A percentile compares a stretch with the other conserved stretches of the same genome.
These are phyloP conservation scores for Rhodosporidiobolus odoratus DNA, from an alignment of 768 basidiomycete species.

Conservation along the genomic window DNA sequence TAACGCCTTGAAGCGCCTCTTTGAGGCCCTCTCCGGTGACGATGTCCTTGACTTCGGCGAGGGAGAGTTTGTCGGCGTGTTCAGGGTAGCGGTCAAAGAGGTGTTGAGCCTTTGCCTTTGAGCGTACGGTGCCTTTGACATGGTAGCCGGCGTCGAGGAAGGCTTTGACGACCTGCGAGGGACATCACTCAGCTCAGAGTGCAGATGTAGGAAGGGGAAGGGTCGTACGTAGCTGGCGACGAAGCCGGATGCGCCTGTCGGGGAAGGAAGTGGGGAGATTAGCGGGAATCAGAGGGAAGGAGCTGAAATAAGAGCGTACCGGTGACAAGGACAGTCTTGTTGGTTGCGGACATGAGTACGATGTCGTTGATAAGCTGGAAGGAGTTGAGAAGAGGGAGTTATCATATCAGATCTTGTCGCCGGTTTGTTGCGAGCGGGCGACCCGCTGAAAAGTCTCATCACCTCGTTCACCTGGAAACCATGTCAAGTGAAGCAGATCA, in stretches of 20 bases:
- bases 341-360: too few species aligned
- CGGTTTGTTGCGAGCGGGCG: not conserved
- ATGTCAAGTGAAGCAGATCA: not conserved
- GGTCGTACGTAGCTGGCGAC: slow-evolving; percentile 30
- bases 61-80: slow-evolving; percentile 5
- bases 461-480: not conserved
- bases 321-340: slow-evolving; percentile 34
- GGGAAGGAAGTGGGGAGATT: not conserved
- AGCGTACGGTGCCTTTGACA: slow-evolving; percentile 27
- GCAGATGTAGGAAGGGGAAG: fast-evolving
- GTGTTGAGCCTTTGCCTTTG: not conserved
- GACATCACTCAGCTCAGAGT: not conserved
- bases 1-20: slow-evolving; percentile 20
- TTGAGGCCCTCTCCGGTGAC: slow-evolving; percentile 28
- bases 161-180: slow-evolving; percentile 22
- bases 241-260: slow-evolving; percentile 26
- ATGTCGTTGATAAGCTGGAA: too few species aligned
- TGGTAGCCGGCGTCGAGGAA: slow-evolving; percentile 27
- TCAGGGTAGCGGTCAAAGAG: slow-evolving; percentile 19
- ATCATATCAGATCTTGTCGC: too few species aligned
- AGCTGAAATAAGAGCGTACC: not conserved
- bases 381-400: not conserved
- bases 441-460: not conserved
- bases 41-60: slow-evolving; percentile 34
- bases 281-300: not conserved